Base-by-base conservation (phyloP, 176 grass and related monocot species). In the Triticum timopheevii region DNA sequence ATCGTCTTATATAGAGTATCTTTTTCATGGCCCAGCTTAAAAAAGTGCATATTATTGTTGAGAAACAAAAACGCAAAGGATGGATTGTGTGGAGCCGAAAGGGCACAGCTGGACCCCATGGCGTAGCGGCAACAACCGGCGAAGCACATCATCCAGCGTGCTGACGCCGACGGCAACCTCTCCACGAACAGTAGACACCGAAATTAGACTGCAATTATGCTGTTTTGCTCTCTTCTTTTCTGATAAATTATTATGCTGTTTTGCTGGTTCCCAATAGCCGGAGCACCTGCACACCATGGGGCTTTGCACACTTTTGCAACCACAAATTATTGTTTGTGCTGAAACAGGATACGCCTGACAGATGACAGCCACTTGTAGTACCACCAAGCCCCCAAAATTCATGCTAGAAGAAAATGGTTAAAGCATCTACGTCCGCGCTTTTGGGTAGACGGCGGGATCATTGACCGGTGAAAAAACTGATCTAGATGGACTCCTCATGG, bases 161-260 rank as follows among this genome's bases (percentile, higher is more conserved):
- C 16, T 56, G 78, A 87, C 4, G n/a, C 69, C 13, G 56, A 59
- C 56, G 56, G 56, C 56, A 59, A 87, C 78, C 16, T 22, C 58
- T 65, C 59, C 69, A 81, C 42, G 7, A 36, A 78, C n/a, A n/a
- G 19, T 16, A 77, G 73, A 76, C 27, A 24, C 42, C 44, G 27
- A 73, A 82, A 76, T 23, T 75, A 38, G 39, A 36, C n/a, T 52
- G 85, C 66, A 64, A 24, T 80, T 69, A 86, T 44, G 35, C 10
- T 35, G 68, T 52, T 63, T 33, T n/a, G 58, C 20, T 86, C 40
- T 44, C 10, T 42, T 42, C 10, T 44, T 44, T 44, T 44, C 10
- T 44, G 40, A 44, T 44, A 44, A 44, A 44, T 44, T 44, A 24
- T 79, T 69, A 86, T 31, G 34, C 10, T 34, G 69, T 65, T 64